Evolutionary conservation across 2,329 filamentous ascomycete genomes (phyloP), one percentile per base, ranked within the genome.

Genomic region (Alternaria hordeiaustralica): DNA sequence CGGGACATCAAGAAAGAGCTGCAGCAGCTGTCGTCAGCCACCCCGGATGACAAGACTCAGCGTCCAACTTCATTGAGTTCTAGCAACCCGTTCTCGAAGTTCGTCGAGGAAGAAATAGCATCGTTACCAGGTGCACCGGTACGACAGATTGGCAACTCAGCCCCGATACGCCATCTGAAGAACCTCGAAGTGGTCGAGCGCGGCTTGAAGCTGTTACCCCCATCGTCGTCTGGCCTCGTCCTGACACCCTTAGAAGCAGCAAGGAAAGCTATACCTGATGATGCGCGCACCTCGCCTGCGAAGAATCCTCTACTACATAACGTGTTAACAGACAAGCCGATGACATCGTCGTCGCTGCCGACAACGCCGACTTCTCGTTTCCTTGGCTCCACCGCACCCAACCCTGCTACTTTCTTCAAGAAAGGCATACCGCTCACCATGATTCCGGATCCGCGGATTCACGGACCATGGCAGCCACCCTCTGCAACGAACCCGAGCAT

Each of bases 301-400:
- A 87, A 87, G 74, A 99, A 99, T 72, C 94, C 94, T 0, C 84
- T 99, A 2, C 96, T 99, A 49, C 94, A 99, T 80, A 98, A 97
- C 73, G 88, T 99, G 2, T 86, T 99, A 10, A 99, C 96, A 2
- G 96, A 99, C 81, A 96, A 97, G 74, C 95, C 96, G 0, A 87
- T 94, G 13, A 91, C 94, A 68, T 98, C 96, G 1, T 96, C 96
- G 2, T 99, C 96, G 0, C 84, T 99, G 0, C 96, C 96, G 0
- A 85, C 89, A 66, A 59, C 74, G 0, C 72, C 72, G 20, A 58
- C 70, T 41, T 68, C 64, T 13, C 65, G 71, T 3, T 73, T 76
- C 15, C 72, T 79, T n/a, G 72, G 76, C 4, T 68, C 69, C 12
- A 66, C 68, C n/a, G 75, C 12, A 72, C 83, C 73, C 0, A 83